phyloP scores from a whole-genome alignment of 2,329 filamentous ascomycete genomes.

The Fusarium sp. region DNA sequence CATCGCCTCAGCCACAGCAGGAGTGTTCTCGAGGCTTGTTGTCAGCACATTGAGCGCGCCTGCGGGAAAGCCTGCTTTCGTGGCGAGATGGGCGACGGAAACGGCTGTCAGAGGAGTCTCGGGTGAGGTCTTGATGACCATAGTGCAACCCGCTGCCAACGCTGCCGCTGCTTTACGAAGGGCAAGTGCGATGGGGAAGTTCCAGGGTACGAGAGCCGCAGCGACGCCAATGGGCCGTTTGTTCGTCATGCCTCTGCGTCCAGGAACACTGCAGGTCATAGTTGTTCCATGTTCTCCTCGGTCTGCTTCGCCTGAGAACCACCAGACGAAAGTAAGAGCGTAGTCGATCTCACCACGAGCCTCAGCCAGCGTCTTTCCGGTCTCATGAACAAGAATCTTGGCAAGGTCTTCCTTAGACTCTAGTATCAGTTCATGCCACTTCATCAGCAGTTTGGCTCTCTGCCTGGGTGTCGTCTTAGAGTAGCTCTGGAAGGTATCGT shows the following conservation, averaged over 20 bases:
- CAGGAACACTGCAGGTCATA: not conserved
- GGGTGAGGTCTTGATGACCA: slow-evolving; percentile 77
- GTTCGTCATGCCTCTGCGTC: slow-evolving; percentile 70
- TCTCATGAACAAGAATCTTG: slow-evolving; percentile 59
- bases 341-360: slow-evolving; percentile 67
- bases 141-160: slow-evolving; percentile 78
- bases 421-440: slow-evolving; percentile 52
- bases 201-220: slow-evolving; percentile 59
- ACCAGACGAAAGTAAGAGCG: slow-evolving; percentile 63
- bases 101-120: slow-evolving; percentile 79
- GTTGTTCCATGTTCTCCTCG: slow-evolving; percentile 65
- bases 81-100: slow-evolving; percentile 73
- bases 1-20: slow-evolving; percentile 56
- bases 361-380: slow-evolving; percentile 67
- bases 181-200: slow-evolving; percentile 68
- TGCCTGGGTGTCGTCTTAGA: slow-evolving; percentile 51
- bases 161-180: slow-evolving; percentile 61
- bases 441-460: slow-evolving; percentile 49
- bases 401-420: slow-evolving; percentile 48
- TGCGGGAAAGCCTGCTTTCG: slow-evolving; percentile 77
- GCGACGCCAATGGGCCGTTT: slow-evolving; percentile 62
- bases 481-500: slow-evolving; percentile 43
- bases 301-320: slow-evolving; percentile 64
- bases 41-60: slow-evolving; percentile 70
- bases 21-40: slow-evolving; percentile 56